Percentiles rank a stretch among this genome's conserved stretches.
These are phyloP conservation scores for Penicillium sp. DNA, from an alignment of 2,329 filamentous ascomycete species.

Conservation along the genomic window DNA sequence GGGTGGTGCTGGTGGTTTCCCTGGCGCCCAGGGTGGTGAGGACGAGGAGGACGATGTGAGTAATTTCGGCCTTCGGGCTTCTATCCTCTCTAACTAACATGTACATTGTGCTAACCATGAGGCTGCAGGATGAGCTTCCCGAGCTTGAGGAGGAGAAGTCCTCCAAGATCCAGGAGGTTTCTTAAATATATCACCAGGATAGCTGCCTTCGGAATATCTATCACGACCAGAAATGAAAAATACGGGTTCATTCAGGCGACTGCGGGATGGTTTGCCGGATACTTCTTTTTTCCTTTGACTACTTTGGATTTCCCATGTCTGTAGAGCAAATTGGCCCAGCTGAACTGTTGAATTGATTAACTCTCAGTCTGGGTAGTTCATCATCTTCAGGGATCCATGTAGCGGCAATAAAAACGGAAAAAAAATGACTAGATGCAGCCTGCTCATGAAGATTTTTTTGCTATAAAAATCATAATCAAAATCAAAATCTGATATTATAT, in stretches of 20 bases:
- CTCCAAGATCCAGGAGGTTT: constrained; percentile 39
- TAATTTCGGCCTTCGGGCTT: constrained; percentile 30
- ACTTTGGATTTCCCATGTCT: constrained; percentile 11
- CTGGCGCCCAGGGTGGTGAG: constrained; percentile 28
- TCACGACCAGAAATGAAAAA: constrained; percentile 29
- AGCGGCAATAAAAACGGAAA: neutral
- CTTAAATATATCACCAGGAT: constrained; percentile 22
- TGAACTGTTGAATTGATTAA: constrained; percentile 5
- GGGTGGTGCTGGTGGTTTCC: constrained; percentile 15
- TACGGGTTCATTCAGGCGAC: constrained; percentile 14
- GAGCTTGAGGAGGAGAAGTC: constrained; percentile 55
- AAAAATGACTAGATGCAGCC: neutral
- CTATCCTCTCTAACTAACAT: constrained; percentile 8
- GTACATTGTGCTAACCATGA: neutral
- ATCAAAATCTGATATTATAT: neutral
- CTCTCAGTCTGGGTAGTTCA: constrained; percentile 2
- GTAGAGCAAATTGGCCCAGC: constrained; percentile 13
- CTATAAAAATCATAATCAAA: neutral
- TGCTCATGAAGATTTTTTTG: neutral
- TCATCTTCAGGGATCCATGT: constrained; percentile 1
- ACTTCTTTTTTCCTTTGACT: constrained; percentile 8
- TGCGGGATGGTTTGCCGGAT: constrained; percentile 10
- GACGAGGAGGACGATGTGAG: constrained; percentile 48
- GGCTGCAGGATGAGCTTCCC: constrained; percentile 76
- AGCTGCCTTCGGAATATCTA: constrained; percentile 16